phyloP scores from a whole-genome alignment of 2,329 filamentous ascomycete species.

The Hymenoscyphus salicellus region DNA sequence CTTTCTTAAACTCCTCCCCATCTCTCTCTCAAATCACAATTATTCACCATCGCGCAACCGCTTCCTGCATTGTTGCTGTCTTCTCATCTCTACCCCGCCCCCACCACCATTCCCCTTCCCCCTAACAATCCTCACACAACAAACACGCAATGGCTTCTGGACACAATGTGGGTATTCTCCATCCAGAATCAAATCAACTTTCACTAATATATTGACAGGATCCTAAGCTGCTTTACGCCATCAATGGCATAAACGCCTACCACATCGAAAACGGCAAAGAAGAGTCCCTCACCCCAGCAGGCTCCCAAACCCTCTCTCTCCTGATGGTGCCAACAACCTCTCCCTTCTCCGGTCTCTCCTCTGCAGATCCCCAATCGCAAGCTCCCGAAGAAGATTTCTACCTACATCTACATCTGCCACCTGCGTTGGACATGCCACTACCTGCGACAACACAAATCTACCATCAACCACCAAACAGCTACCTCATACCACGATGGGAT shows the following conservation, averaged over 20 bases:
- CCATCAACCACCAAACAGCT: constrained; percentile 88
- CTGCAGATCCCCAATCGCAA: constrained; percentile 52
- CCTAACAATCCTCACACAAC: neutral
- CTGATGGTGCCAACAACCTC: constrained; percentile 93
- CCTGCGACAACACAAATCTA: constrained; percentile 97
- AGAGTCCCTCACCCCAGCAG: constrained; percentile 74
- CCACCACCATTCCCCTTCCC: neutral
- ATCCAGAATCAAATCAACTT: neutral
- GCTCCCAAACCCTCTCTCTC: constrained; percentile 86
- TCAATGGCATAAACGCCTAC: constrained; percentile 86
- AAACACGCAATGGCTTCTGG: constrained; percentile 30
- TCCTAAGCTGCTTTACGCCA: constrained; percentile 64
- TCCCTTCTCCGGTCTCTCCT: constrained; percentile 54
- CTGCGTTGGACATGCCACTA: constrained; percentile 87
- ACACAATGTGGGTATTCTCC: constrained; percentile 30
- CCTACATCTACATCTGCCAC: constrained; percentile 88
- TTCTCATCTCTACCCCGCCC: neutral
- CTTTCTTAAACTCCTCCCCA: neutral
- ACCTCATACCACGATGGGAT: constrained; percentile 94
- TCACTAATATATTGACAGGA: constrained; percentile 39
- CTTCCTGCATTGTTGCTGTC: neutral
- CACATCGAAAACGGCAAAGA: constrained; percentile 88
- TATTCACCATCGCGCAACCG: neutral
- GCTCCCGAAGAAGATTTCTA: constrained; percentile 88
- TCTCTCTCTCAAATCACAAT: neutral